These are phyloP conservation scores for Euphorbia peplus DNA, from an alignment of 345 rosid species.

Conservation along the genomic window DNA sequence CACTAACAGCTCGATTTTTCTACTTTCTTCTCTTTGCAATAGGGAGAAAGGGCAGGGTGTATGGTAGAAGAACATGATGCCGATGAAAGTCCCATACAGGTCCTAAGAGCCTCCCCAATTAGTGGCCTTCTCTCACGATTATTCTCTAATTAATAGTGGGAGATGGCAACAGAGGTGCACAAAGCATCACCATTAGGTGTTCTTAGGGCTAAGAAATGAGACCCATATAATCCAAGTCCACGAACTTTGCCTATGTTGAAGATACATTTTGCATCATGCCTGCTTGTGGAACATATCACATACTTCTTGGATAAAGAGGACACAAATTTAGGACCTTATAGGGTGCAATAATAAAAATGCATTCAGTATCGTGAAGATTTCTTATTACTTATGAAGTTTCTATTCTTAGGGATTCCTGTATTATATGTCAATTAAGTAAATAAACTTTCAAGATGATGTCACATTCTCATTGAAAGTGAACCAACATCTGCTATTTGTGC, in stretches of 20 bases:
- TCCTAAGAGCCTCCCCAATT: neutral
- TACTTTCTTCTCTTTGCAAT: neutral
- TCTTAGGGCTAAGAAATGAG: neutral
- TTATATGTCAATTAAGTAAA: neutral
- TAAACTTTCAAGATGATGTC: neutral
- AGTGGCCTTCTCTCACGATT: neutral
- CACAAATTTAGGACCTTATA: neutral
- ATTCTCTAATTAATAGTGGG: neutral
- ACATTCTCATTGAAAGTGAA: neutral
- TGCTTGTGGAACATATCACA: neutral
- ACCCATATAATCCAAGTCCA: neutral
- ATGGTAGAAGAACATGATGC: neutral
- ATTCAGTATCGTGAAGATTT: neutral
- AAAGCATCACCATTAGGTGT: neutral
- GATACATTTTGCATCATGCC: neutral
- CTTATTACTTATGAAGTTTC: constrained; percentile 1
- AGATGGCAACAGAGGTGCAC: neutral
- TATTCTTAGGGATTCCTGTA: neutral
- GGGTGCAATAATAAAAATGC: neutral
- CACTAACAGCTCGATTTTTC: neutral
- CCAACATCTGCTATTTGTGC: neutral
- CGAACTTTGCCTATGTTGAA: neutral
- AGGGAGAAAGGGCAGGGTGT: neutral
- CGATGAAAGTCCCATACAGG: neutral
- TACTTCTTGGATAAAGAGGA: neutral